These are phyloP conservation scores for Anisodus tanguticus DNA, from an alignment of 257 asterid genomes.

Conservation along the genomic window DNA sequence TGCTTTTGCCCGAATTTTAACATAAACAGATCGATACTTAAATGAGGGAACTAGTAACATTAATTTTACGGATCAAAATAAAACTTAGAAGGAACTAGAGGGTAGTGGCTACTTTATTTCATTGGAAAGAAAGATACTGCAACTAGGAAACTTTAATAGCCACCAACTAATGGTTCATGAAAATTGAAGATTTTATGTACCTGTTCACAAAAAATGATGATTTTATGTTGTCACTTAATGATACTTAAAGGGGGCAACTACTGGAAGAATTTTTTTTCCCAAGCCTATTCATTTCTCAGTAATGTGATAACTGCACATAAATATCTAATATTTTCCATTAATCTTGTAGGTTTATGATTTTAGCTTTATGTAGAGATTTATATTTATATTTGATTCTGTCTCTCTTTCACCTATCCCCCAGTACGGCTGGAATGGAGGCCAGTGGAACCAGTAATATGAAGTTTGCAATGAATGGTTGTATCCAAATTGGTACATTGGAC, in stretches of 20 bases:
- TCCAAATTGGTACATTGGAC: conserved; percentile 82
- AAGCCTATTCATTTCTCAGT: conserved; percentile 8
- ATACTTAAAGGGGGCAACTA: background rate
- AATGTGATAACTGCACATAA: background rate
- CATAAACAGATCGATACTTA: background rate
- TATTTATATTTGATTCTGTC: background rate
- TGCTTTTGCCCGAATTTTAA: background rate
- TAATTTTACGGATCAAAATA: background rate
- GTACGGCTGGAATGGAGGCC: conserved; percentile 97
- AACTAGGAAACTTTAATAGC: background rate
- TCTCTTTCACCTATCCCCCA: conserved; percentile 28
- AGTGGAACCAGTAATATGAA: conserved; percentile 98
- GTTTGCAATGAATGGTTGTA: conserved; percentile 83
- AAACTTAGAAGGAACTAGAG: background rate
- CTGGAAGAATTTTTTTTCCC: background rate
- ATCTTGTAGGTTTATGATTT: background rate
- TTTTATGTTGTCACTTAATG: background rate
- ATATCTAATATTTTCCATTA: background rate
- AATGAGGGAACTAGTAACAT: background rate
- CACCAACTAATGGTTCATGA: background rate
- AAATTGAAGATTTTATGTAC: background rate
- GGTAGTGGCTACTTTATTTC: background rate
- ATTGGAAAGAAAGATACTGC: background rate
- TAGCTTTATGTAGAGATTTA: conserved; percentile 24
- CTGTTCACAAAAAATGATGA: background rate